These are phyloP conservation scores for Salix exigua DNA, from an alignment of 345 rosid species.

Conservation along the genomic window DNA sequence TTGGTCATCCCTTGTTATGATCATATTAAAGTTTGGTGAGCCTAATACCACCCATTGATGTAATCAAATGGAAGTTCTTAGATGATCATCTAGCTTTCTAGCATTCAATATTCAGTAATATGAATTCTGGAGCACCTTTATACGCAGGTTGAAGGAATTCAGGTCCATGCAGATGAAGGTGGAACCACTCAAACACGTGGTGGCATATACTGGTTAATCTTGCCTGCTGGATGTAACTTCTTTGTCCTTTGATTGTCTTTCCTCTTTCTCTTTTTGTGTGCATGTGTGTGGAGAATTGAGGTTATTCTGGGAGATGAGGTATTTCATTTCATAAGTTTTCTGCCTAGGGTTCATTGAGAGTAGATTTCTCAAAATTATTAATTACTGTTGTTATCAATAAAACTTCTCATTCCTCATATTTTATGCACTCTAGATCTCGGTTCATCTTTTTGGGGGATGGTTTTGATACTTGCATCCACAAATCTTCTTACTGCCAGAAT, in stretches of 20 bases:
- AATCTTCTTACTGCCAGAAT: conserved; percentile 77
- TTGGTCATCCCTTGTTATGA: not conserved
- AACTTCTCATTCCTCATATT: not conserved
- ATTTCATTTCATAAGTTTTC: not conserved
- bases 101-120: conserved; percentile 5
- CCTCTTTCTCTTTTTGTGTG: not conserved
- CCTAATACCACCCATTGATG: not conserved
- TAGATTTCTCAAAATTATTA: not conserved
- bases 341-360: not conserved
- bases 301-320: not conserved
- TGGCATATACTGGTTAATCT: conserved; percentile 84
- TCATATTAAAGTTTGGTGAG: not conserved
- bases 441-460: conserved; percentile 99
- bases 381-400: not conserved
- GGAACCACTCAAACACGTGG: conserved; percentile 87
- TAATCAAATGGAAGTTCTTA: not conserved
- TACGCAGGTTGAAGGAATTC: conserved; percentile 82
- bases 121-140: not conserved
- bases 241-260: not conserved
- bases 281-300: not conserved
- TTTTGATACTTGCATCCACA: conserved; percentile 86
- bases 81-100: not conserved
- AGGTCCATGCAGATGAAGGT: conserved; percentile 89
- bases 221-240: conserved; percentile 91
- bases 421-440: conserved; percentile 63